phyloP scores from a whole-genome alignment of 768 basidiomycete genomes.

The Mycena rosella region DNA sequence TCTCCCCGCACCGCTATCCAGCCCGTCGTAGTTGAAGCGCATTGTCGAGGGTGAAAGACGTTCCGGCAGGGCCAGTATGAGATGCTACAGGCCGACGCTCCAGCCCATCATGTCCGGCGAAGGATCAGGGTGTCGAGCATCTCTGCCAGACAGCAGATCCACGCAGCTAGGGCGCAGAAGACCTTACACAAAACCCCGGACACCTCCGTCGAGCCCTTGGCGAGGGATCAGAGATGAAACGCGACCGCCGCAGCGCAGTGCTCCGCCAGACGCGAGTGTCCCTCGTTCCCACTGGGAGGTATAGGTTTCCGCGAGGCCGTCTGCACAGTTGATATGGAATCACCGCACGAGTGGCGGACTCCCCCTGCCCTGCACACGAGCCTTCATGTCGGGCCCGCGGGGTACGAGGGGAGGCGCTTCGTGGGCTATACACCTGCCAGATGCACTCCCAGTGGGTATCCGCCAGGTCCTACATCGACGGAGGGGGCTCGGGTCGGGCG shows the following conservation, averaged over 20 bases:
- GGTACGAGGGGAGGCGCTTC: too few species aligned
- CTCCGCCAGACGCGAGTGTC: background rate
- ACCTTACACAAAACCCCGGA: background rate
- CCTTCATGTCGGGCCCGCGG: too few species aligned
- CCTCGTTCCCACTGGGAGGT: constrained; percentile 7
- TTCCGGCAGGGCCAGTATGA: constrained; percentile 2
- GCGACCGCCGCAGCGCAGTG: background rate
- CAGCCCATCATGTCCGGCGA: constrained; percentile 6
- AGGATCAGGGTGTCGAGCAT: constrained; percentile 18
- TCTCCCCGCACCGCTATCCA: background rate
- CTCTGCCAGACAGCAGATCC: constrained; percentile 6
- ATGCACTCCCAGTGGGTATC: background rate
- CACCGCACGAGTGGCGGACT: background rate
- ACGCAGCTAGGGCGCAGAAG: constrained; percentile 12
- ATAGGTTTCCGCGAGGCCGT: background rate
- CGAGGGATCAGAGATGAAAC: constrained; percentile 7
- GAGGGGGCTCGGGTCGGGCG: background rate
- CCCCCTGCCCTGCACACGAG: background rate
- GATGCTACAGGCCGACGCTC: constrained; percentile 8
- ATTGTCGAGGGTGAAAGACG: background rate
- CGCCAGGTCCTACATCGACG: background rate
- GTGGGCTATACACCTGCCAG: too few species aligned
- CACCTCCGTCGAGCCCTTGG: constrained; percentile 13
- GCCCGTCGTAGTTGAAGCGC: too few species aligned
- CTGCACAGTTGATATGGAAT: too few species aligned